phyloP scores from a whole-genome alignment of 2,329 filamentous ascomycete species.

The Colletotrichum sp. region DNA sequence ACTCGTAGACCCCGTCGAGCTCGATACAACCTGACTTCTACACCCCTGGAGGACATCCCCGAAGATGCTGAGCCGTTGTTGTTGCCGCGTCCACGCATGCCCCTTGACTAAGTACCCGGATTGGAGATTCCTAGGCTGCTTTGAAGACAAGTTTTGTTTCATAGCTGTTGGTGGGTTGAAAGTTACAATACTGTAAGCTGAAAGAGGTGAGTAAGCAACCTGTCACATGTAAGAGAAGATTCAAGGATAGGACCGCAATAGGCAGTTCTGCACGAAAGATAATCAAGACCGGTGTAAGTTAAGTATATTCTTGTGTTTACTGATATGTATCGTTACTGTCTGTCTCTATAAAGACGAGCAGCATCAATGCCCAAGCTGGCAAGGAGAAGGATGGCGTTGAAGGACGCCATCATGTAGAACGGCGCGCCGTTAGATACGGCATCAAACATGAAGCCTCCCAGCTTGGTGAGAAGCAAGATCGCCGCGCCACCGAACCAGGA shows the following conservation, averaged over 20 bases:
- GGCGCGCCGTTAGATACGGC: slow-evolving; percentile 74
- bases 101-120: not conserved
- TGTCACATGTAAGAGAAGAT: not conserved
- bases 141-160: not conserved
- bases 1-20: not conserved
- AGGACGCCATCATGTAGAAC: slow-evolving; percentile 92
- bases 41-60: not conserved
- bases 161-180: not conserved
- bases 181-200: not conserved
- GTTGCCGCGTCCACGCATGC: not conserved
- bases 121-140: too few relatives aligned
- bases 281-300: not conserved
- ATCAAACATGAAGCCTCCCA: slow-evolving; percentile 89
- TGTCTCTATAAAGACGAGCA: slow-evolving; percentile 37
- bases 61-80: not conserved
- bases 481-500: slow-evolving; percentile 88
- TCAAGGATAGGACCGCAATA: not conserved
- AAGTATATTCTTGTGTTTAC: not conserved
- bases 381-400: slow-evolving; percentile 77
- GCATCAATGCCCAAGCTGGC: slow-evolving; percentile 58
- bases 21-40: not conserved
- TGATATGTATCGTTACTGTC: not conserved
- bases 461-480: slow-evolving; percentile 89
- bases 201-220: not conserved
- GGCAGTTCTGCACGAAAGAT: not conserved